phyloP scores from a whole-genome alignment of 306 rosid genomes.

The Arachis stenosperma region DNA sequence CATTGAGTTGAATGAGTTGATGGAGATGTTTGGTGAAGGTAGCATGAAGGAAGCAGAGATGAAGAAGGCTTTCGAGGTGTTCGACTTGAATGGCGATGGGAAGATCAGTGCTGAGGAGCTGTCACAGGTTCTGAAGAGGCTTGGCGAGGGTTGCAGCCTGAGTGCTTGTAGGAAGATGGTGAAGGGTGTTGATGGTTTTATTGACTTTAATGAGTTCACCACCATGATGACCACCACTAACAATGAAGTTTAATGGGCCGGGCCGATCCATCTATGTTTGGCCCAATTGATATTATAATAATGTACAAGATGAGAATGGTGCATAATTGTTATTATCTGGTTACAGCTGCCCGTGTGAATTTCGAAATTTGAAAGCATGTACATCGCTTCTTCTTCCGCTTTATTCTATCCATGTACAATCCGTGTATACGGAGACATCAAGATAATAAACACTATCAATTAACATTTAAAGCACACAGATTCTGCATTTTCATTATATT shows the following conservation, averaged over 20 bases:
- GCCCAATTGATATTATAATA: too few relatives aligned
- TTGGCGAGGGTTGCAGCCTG: conserved; percentile 66
- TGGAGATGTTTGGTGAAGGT: conserved; percentile 56
- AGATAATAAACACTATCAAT: neutral
- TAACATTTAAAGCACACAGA: conserved; percentile 4
- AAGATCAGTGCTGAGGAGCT: conserved; percentile 80
- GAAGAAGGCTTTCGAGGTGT: conserved; percentile 64
- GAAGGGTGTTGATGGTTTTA: conserved; percentile 72
- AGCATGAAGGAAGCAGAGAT: conserved; percentile 50
- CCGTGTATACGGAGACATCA: conserved; percentile 25
- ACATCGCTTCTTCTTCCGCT: conserved; percentile 33
- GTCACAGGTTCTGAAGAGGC: conserved; percentile 54
- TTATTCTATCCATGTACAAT: conserved; percentile 49
- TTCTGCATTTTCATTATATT: conserved; percentile 4
- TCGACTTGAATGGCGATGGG: conserved; percentile 83
- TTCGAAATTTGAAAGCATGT: conserved; percentile 29
- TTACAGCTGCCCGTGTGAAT: conserved; percentile 36
- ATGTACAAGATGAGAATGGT: too few relatives aligned
- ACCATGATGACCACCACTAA: conserved; percentile 59
- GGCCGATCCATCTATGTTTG: too few relatives aligned
- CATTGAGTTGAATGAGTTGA: conserved; percentile 67
- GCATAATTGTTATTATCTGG: conserved; percentile 14
- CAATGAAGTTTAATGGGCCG: too few relatives aligned
- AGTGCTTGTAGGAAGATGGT: conserved; percentile 69
- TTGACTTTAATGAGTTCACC: conserved; percentile 68